These are phyloP conservation scores for Puccinia novopanici DNA, from an alignment of 1,284 basidiomycete species.

Conservation along the genomic window DNA sequence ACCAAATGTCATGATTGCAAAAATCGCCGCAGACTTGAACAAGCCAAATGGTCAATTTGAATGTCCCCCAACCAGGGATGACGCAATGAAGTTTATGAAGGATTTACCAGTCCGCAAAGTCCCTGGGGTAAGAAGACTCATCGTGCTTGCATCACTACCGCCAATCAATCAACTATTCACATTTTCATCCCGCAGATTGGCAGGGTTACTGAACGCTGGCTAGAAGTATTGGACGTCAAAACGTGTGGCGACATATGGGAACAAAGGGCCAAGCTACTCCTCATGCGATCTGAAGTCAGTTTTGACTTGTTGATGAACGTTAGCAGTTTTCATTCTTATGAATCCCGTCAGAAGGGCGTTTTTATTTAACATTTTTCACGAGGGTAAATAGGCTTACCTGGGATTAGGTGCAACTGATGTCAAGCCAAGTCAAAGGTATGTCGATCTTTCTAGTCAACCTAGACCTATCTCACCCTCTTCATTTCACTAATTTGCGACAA, in stretches of 20 bases:
- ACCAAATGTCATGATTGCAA: conserved; percentile 31
- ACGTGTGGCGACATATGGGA: conserved; percentile 32
- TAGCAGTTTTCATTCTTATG: too few species aligned
- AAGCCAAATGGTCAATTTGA: conserved; percentile 40
- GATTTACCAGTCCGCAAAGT: conserved; percentile 36
- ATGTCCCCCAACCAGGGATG: conserved; percentile 16
- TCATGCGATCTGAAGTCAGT: conserved; percentile 21
- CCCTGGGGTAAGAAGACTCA: conserved; percentile 10
- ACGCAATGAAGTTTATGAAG: conserved; percentile 32
- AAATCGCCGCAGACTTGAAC: conserved; percentile 32
- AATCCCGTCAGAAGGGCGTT: too few species aligned
- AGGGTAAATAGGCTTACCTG: conserved; percentile 20
- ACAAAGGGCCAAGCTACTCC: conserved; percentile 14
- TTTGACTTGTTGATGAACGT: conserved; percentile 12
- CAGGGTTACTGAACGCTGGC: conserved; percentile 35
- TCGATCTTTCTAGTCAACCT: background rate
- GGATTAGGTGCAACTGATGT: conserved; percentile 32
- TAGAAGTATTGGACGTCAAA: conserved; percentile 23
- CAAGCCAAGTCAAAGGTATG: conserved; percentile 33
- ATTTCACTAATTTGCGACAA: background rate
- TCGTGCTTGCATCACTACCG: too few species aligned
- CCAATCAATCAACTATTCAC: background rate
- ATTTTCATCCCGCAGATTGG: conserved; percentile 18
- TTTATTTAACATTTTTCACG: too few species aligned
- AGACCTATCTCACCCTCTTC: background rate